Conservation (phyloP, 2,329 filamentous ascomycete genomes). For the Fusarium sp. region DNA sequence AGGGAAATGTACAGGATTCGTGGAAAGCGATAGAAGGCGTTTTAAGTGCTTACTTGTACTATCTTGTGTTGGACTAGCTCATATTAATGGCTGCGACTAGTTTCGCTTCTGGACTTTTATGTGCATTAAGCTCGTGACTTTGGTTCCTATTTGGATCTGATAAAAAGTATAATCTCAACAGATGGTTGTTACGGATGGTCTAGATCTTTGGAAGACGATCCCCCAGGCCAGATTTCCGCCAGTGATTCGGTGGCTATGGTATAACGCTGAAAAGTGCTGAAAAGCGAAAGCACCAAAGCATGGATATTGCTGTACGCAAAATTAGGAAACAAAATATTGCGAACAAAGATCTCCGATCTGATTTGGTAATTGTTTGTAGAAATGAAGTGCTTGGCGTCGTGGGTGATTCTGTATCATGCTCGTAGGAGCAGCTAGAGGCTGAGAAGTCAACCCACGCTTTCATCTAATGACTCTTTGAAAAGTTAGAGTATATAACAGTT, state of each 20-base stretch:
- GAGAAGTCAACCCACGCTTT: too few relatives aligned
- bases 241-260: neutral
- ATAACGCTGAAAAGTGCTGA: neutral
- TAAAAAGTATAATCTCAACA: neutral
- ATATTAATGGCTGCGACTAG: neutral
- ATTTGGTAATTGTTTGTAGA: too few relatives aligned
- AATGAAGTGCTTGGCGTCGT: too few relatives aligned
- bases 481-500: too few relatives aligned
- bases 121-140: neutral
- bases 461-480: too few relatives aligned
- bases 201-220: neutral
- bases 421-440: too few relatives aligned
- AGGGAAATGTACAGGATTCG: neutral
- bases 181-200: neutral
- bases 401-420: too few relatives aligned
- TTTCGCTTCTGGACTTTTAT: neutral
- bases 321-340: too few relatives aligned
- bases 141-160: neutral
- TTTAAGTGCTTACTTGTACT: conserved; percentile 23
- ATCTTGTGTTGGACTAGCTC: conserved; percentile 2
- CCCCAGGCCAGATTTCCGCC: neutral
- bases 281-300: neutral
- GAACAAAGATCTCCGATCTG: too few relatives aligned
- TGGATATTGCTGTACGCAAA: neutral
- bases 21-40: neutral